These are phyloP conservation scores for Suillus occidentalis DNA, from an alignment of 768 basidiomycete genomes.

Conservation along the genomic window DNA sequence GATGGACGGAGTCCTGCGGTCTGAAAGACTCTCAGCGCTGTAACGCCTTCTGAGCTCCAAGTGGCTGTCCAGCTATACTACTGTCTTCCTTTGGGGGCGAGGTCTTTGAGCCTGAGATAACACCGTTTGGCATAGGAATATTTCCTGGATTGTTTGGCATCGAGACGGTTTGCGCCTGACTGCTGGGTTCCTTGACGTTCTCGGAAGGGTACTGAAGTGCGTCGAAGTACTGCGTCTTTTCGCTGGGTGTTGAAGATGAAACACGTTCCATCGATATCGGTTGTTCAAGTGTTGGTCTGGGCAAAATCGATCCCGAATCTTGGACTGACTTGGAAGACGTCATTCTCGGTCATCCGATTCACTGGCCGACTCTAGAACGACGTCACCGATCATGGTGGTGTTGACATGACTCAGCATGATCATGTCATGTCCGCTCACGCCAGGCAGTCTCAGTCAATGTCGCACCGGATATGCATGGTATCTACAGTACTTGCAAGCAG, in stretches of 20 bases:
- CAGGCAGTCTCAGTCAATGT: not conserved
- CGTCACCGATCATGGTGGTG: not conserved
- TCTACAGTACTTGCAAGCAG: not conserved
- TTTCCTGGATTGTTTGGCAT: not conserved
- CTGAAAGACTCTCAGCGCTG: not conserved
- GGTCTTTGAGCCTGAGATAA: not conserved
- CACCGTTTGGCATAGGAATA: constrained; percentile 3
- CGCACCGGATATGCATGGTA: not conserved
- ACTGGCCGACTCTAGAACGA: not conserved
- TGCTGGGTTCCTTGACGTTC: not conserved
- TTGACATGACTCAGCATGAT: not conserved
- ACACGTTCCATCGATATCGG: not conserved
- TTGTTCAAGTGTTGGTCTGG: not conserved
- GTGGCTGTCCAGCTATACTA: not conserved
- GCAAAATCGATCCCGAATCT: not conserved
- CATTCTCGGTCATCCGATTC: not conserved
- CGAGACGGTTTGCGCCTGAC: not conserved
- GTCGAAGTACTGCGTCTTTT: constrained; percentile 45
- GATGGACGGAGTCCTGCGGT: constrained; percentile 17
- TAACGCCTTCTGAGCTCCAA: not conserved
- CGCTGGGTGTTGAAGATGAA: constrained; percentile 29
- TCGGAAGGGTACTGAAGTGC: constrained; percentile 26
- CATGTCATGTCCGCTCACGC: not conserved
- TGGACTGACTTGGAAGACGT: not conserved
- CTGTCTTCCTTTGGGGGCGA: not conserved